Conservation (phyloP, 768 basidiomycete genomes). For the Termitomyces eurrhizus region DNA sequence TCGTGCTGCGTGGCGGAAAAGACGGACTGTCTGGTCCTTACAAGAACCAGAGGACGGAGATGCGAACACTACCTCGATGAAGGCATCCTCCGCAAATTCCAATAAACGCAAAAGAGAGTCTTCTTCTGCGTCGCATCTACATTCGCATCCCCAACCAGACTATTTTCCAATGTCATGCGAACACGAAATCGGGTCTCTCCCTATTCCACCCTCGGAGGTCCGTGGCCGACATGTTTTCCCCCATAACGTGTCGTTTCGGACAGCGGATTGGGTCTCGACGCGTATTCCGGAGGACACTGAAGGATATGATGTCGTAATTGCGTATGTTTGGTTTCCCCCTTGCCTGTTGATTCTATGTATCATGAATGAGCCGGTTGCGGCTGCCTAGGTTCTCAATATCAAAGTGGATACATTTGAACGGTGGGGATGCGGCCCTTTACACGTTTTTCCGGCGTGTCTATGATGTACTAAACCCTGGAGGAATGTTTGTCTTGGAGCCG, state of each 20-base stretch:
- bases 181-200: constrained; percentile 72
- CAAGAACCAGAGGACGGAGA: constrained; percentile 37
- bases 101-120: constrained; percentile 22
- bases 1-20: constrained; percentile 70
- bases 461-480: constrained; percentile 53
- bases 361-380: not conserved
- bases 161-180: constrained; percentile 80
- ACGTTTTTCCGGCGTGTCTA: constrained; percentile 65
- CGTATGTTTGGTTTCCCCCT: constrained; percentile 42
- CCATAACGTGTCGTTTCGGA: constrained; percentile 70
- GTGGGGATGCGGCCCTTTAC: constrained; percentile 68
- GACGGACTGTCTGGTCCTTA: constrained; percentile 68
- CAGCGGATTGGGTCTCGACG: constrained; percentile 68
- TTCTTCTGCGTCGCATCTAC: not conserved
- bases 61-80: not conserved
- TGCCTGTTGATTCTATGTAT: not conserved
- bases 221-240: constrained; percentile 53
- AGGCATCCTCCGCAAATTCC: not conserved
- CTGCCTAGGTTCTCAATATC: constrained; percentile 70
- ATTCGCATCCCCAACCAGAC: constrained; percentile 23
- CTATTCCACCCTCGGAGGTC: constrained; percentile 46
- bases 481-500: constrained; percentile 74
- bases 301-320: constrained; percentile 75
- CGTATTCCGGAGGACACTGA: constrained; percentile 52
- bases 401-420: constrained; percentile 90